Percentiles rank a stretch among this genome's conserved stretches.
These are phyloP conservation scores for Typha latifolia DNA, from an alignment of 176 grass and related monocot genomes.

Conservation along the genomic window DNA sequence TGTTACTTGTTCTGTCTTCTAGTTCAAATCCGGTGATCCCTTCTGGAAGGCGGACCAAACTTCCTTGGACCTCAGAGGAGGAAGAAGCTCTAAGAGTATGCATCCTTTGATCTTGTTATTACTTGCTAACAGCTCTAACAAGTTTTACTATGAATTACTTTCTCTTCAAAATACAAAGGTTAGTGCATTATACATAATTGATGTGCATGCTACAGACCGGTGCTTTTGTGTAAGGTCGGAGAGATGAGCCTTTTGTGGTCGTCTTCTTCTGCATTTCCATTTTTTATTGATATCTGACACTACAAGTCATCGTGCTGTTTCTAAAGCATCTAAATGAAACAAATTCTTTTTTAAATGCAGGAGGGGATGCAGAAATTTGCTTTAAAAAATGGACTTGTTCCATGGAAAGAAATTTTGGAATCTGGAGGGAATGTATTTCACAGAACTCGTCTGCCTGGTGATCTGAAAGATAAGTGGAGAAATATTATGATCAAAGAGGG, in stretches of 20 bases:
- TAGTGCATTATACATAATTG: background rate
- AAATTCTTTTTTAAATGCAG: slow-evolving; percentile 21
- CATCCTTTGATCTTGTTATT: slow-evolving; percentile 8
- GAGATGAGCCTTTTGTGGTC: background rate
- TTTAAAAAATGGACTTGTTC: slow-evolving; percentile 14
- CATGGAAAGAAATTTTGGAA: slow-evolving; percentile 43
- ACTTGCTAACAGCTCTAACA: background rate
- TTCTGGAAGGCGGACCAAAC: slow-evolving; percentile 30
- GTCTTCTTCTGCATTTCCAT: background rate
- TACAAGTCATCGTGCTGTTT: background rate
- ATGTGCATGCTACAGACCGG: background rate
- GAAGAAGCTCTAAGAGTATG: slow-evolving; percentile 42
- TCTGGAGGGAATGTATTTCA: slow-evolving; percentile 35
- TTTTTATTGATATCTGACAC: background rate
- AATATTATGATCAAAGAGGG: slow-evolving; percentile 35
- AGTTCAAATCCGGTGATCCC: slow-evolving; percentile 44
- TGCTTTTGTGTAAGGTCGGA: background rate
- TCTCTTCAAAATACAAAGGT: background rate
- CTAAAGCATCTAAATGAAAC: background rate
- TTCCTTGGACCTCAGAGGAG: slow-evolving; percentile 46
- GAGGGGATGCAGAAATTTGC: slow-evolving; percentile 35
- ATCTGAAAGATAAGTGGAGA: slow-evolving; percentile 80
- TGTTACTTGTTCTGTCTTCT: slow-evolving; percentile 22
- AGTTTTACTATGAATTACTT: background rate
- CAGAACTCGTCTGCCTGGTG: slow-evolving; percentile 32